Percentiles rank a stretch among this genome's conserved stretches.
phyloP scores from a whole-genome alignment of 257 asterid species.

The Anisodus acutangulus region DNA sequence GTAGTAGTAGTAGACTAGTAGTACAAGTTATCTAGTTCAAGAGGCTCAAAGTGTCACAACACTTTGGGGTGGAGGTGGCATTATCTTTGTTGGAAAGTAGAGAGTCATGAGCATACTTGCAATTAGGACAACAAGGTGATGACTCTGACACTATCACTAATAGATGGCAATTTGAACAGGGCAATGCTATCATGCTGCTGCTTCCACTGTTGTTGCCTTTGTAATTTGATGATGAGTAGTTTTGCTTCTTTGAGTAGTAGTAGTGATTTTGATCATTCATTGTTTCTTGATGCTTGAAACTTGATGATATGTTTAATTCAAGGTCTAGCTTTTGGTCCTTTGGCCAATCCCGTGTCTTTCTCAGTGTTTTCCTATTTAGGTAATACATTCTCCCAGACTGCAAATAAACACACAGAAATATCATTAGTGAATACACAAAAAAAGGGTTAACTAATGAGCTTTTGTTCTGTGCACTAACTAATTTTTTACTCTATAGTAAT shows the following conservation, averaged over 20 bases:
- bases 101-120: constrained; percentile 59
- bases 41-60: constrained; percentile 24
- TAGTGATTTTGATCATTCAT: not conserved
- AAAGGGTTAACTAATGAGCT: not conserved
- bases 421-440: not conserved
- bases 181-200: constrained; percentile 51
- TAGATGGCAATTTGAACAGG: constrained; percentile 66
- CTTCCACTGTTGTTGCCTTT: not conserved
- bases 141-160: constrained; percentile 57
- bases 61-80: not conserved
- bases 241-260: constrained; percentile 11
- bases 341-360: constrained; percentile 57
- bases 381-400: constrained; percentile 66
- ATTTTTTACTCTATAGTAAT: too few species aligned
- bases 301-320: constrained; percentile 56
- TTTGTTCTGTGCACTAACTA: not conserved
- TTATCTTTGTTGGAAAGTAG: constrained; percentile 27
- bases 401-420: not conserved
- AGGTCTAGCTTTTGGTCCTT: constrained; percentile 53
- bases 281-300: constrained; percentile 18
- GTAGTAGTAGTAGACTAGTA: not conserved
- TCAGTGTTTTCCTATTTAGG: constrained; percentile 50
- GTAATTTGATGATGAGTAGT: constrained; percentile 26
- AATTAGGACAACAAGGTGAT: constrained; percentile 64
- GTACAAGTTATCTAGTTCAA: not conserved